Evolutionary conservation across 495 filamentous ascomycete species (phyloP).

Genomic region (Hypoxylon lenormandii): DNA sequence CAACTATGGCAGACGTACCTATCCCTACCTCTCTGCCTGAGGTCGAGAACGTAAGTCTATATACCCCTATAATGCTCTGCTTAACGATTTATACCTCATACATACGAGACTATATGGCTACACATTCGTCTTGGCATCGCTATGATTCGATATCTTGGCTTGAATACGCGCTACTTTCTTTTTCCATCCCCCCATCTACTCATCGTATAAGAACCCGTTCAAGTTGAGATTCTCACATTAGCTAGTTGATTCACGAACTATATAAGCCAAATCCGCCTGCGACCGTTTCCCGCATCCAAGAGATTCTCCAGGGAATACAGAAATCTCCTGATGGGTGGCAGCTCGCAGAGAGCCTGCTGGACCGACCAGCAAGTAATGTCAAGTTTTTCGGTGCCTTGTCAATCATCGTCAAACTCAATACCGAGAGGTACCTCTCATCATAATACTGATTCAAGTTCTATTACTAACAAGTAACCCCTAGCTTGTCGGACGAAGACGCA

Average conservation of each 20-base stretch:
- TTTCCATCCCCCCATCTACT: background rate
- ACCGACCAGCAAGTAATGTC: constrained; percentile 73
- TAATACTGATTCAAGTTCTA: constrained; percentile 3
- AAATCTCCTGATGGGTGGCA: constrained; percentile 84
- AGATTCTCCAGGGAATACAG: constrained; percentile 80
- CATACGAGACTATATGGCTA: too few species aligned
- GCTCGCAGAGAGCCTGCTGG: constrained; percentile 78
- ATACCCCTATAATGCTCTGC: background rate
- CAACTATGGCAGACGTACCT: constrained; percentile 44
- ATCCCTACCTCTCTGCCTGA: constrained; percentile 45
- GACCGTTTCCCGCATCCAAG: constrained; percentile 75
- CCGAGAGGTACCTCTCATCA: constrained; percentile 70
- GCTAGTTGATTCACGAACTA: constrained; percentile 71
- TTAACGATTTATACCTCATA: background rate
- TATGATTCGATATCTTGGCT: background rate
- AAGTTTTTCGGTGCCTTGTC: constrained; percentile 95
- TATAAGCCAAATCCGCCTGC: constrained; percentile 75
- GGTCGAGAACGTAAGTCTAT: constrained; percentile 44
- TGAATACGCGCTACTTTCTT: background rate
- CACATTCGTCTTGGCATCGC: background rate
- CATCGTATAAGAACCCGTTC: background rate
- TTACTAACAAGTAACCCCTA: constrained; percentile 59
- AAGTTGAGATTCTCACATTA: constrained; percentile 25
- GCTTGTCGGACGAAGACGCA: constrained; percentile 71
- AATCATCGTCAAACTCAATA: constrained; percentile 90